Percentiles rank a stretch among this genome's conserved stretches.
These are phyloP conservation scores for Avena eriantha DNA, from an alignment of 176 grass and related monocot species.

Conservation along the genomic window DNA sequence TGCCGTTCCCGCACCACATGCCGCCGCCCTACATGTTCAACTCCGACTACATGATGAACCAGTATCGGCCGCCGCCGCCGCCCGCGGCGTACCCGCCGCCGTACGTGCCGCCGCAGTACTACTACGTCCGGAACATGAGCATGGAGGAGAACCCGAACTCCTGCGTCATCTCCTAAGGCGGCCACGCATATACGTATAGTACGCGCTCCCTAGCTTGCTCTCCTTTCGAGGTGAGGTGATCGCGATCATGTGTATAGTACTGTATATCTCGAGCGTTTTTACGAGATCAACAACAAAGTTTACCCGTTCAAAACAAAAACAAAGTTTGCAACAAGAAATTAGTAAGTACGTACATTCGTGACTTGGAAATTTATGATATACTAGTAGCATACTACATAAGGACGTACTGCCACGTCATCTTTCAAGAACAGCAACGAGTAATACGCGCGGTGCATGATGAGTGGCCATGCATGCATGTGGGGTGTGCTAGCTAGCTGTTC, in stretches of 20 bases:
- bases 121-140: conserved; percentile 66
- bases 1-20: conserved; percentile 15
- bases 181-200: not conserved
- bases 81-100: conserved; percentile 30
- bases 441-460: conserved; percentile 1
- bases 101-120: conserved; percentile 45
- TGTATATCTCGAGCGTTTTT: not conserved
- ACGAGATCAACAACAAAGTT: conserved; percentile 8
- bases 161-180: conserved; percentile 59
- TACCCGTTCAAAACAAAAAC: too few species aligned
- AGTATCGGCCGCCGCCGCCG: conserved; percentile 44
- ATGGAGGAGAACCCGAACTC: conserved; percentile 91
- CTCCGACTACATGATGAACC: conserved; percentile 59
- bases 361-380: too few species aligned
- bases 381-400: too few species aligned
- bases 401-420: not conserved
- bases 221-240: not conserved
- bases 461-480: conserved; percentile 26
- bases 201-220: not conserved
- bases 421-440: not conserved
- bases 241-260: conserved; percentile 22
- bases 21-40: conserved; percentile 46
- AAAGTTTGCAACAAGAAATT: conserved; percentile 4
- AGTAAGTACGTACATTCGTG: not conserved
- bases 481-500: not conserved